Evolutionary conservation across 768 basidiomycete genomes (phyloP).

Genomic region (Ramaria rubella): DNA sequence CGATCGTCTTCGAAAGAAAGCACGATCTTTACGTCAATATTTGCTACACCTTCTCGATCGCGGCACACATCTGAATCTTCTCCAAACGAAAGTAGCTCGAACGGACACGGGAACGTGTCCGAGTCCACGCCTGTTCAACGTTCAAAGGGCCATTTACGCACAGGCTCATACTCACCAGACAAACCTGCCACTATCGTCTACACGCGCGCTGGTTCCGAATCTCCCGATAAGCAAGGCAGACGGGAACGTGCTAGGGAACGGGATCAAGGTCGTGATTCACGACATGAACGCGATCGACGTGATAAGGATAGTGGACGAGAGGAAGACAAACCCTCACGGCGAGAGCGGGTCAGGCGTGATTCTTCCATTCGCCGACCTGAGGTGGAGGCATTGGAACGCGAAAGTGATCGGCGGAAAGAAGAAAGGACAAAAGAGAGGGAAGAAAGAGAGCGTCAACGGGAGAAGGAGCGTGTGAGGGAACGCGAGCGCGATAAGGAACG

Average conservation of each 20-base stretch:
- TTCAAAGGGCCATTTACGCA: not conserved
- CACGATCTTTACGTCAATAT: conserved; percentile 9
- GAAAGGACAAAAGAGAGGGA: not conserved
- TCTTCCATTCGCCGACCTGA: not conserved
- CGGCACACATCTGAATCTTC: conserved; percentile 6
- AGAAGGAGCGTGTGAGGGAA: conserved; percentile 1
- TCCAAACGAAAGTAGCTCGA: conserved; percentile 3
- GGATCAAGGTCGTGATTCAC: not conserved
- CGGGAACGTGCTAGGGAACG: not conserved
- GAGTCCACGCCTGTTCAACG: not conserved
- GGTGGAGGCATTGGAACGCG: not conserved
- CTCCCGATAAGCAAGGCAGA: not conserved
- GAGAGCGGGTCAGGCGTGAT: not conserved
- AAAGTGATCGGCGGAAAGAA: not conserved
- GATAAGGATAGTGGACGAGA: conserved; percentile 24
- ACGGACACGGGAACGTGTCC: not conserved
- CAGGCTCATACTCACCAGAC: conserved; percentile 3
- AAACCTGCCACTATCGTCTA: not conserved
- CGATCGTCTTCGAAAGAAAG: not conserved
- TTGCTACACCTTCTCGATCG: conserved; percentile 1
- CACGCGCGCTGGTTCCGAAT: not conserved
- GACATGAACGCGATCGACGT: conserved; percentile 19
- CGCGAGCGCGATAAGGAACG: conserved; percentile 3
- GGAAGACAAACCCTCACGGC: not conserved
- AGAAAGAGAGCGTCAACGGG: not conserved